Evolutionary conservation across 2,329 filamentous ascomycete species (phyloP), one percentile per base, ranked within the genome.

Genomic region (Aspergillus sp.): DNA sequence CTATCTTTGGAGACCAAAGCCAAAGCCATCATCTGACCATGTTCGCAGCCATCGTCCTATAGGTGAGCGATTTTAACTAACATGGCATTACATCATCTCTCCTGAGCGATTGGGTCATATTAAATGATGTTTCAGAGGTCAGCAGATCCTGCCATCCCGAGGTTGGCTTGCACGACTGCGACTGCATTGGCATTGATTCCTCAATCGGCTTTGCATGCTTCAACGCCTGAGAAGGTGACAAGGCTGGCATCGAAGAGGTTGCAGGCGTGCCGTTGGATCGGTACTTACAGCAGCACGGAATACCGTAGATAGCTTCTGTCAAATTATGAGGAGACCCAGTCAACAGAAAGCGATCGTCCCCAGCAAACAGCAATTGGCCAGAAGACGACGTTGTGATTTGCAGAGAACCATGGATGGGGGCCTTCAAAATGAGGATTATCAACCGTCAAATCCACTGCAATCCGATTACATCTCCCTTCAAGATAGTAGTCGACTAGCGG

Each of bases 371-470:
- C 12, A 20, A 48, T 39, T 48, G 52, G 38, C 30, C 39, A 34
- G 6, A 30, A 5, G 26, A 41, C 3, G 30, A 24, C 18, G 5
- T 24, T 3, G 11, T 48, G 52, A 55, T 55, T 55, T 43, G 17
- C 52, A 12, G 24, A n/a, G 44, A 43, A 55, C 52, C 44, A 48
- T 55, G 52, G 52, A 55, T 55, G 24, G 15, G 18, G 34, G 12
- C 44, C 22, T 53, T 24, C 44, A 32, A 55, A 55, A 55, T 55
- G 44, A 55, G 30, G 53, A 49, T 55, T 55, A 36, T 34, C 53
- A 22, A 17, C 30, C 26, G 26, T 48, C 44, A 48, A 48, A 34
- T 11, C 44, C 44, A 48, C 44, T 20, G 3, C 34, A 36, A 36
- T 36, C 12, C 12, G 8, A 15, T 36, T n/a, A n/a, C 5, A n/a